Evolutionary conservation across 805 yeast genomes (phyloP).

Genomic region (Saturnispora quitensis): DNA sequence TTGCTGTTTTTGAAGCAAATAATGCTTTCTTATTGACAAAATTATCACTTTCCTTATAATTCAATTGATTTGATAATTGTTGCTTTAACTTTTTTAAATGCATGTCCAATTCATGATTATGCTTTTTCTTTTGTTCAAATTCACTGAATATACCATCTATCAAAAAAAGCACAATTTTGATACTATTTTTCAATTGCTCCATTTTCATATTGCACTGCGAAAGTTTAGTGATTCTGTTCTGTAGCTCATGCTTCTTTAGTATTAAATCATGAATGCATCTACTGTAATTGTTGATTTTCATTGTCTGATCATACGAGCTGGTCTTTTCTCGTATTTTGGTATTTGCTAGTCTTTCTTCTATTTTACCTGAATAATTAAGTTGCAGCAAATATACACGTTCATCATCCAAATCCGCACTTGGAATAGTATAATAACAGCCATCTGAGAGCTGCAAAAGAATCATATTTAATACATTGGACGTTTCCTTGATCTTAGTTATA

Average conservation of each 20-base stretch:
- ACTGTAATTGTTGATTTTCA: slow-evolving; percentile 33
- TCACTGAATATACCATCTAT: slow-evolving; percentile 1
- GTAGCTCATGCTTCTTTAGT: slow-evolving; percentile 13
- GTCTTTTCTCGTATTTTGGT: slow-evolving; percentile 16
- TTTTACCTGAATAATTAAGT: slow-evolving; percentile 4
- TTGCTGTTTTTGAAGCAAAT: neutral
- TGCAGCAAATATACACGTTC: slow-evolving; percentile 12
- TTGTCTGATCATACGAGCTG: slow-evolving; percentile 32
- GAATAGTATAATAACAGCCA: slow-evolving; percentile 26
- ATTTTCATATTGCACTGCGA: neutral
- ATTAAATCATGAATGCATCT: slow-evolving; percentile 29
- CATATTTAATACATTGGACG: slow-evolving; percentile 18
- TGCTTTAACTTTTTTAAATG: neutral
- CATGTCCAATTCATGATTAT: neutral
- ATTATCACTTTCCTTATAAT: neutral
- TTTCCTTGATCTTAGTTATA: slow-evolving; percentile 16
- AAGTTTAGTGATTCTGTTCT: neutral
- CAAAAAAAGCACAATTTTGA: neutral
- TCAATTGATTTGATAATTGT: neutral
- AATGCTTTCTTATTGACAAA: neutral
- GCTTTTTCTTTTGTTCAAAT: neutral
- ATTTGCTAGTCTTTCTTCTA: neutral
- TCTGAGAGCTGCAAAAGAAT: slow-evolving; percentile 22
- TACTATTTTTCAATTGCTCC: slow-evolving; percentile 5
- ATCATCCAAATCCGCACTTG: slow-evolving; percentile 10